Percentiles rank a stretch among this genome's conserved stretches.
Conservation (phyloP, 495 filamentous ascomycete species). For the Emericellopsis terricola region DNA sequence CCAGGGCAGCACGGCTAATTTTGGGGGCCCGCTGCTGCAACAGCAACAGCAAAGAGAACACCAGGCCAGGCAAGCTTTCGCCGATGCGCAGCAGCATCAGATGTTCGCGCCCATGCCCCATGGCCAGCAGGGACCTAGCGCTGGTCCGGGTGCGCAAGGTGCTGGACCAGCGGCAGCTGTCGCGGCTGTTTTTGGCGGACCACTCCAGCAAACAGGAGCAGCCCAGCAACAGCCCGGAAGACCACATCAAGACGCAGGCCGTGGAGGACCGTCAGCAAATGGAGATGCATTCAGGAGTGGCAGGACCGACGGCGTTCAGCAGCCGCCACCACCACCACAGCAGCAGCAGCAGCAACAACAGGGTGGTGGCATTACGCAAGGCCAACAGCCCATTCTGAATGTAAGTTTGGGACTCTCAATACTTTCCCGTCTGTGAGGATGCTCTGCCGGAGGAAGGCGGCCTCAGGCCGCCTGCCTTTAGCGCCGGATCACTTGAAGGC, state of each 20-base stretch:
- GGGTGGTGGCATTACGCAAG: slow-evolving; percentile 45
- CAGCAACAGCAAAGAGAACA: slow-evolving; percentile 37
- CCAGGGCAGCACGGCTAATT: slow-evolving; percentile 44
- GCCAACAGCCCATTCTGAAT: slow-evolving; percentile 92
- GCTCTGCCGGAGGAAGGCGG: too few relatives aligned
- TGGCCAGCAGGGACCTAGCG: slow-evolving; percentile 10
- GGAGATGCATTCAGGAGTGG: slow-evolving; percentile 22
- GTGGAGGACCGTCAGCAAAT: slow-evolving; percentile 20
- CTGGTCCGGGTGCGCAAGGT: too few relatives aligned
- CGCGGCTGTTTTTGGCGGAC: slow-evolving; percentile 25
- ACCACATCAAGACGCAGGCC: background rate
- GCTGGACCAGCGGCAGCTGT: slow-evolving; percentile 26
- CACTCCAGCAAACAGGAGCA: slow-evolving; percentile 16
- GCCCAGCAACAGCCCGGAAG: background rate
- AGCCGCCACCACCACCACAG: too few relatives aligned
- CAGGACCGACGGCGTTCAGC: slow-evolving; percentile 8
- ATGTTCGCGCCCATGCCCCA: slow-evolving; percentile 38
- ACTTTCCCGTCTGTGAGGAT: too few relatives aligned
- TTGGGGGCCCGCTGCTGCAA: slow-evolving; percentile 46
- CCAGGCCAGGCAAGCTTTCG: slow-evolving; percentile 45
- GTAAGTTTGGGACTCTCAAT: slow-evolving; percentile 42
- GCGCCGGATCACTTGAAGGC: too few relatives aligned
- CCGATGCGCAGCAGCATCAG: slow-evolving; percentile 35
- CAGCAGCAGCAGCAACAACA: too few relatives aligned
- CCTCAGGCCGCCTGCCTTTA: too few relatives aligned